phyloP scores from a whole-genome alignment of 2,329 filamentous ascomycete genomes.

The Pseudogymnoascus sp. region DNA sequence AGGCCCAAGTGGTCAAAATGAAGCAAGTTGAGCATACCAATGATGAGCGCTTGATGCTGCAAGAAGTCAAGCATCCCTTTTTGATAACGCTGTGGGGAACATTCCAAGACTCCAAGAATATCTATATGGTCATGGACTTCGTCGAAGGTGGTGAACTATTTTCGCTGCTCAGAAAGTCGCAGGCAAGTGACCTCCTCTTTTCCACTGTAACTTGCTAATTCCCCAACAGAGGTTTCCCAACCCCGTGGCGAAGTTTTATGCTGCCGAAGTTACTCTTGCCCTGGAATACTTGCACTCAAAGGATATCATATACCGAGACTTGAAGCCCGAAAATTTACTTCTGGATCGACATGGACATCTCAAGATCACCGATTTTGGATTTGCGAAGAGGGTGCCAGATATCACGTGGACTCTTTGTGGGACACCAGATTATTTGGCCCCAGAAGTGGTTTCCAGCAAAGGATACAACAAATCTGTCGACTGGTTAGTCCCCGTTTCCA shows the following conservation, averaged over 20 bases:
- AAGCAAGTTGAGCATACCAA: slow-evolving; percentile 99
- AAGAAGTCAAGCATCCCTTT: slow-evolving; percentile 95
- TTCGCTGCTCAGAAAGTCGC: slow-evolving; percentile 86
- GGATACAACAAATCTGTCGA: slow-evolving; percentile 99
- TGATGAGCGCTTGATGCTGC: slow-evolving; percentile 91
- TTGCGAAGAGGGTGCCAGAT: slow-evolving; percentile 95
- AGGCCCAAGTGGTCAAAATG: slow-evolving; percentile 98
- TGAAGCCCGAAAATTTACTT: slow-evolving; percentile 91
- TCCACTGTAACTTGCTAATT: slow-evolving; percentile 9
- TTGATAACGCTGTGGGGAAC: slow-evolving; percentile 97
- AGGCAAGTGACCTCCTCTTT: slow-evolving; percentile 36
- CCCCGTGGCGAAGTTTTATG: slow-evolving; percentile 98
- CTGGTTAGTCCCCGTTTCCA: slow-evolving; percentile 56
- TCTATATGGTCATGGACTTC: slow-evolving; percentile 99
- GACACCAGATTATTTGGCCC: slow-evolving; percentile 93
- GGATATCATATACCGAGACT: slow-evolving; percentile 94
- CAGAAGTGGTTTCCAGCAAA: slow-evolving; percentile 97
- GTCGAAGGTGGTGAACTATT: slow-evolving; percentile 97
- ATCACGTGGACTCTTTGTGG: slow-evolving; percentile 99
- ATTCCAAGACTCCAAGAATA: slow-evolving; percentile 87
- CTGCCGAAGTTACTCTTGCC: slow-evolving; percentile 90
- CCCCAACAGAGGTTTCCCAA: slow-evolving; percentile 80
- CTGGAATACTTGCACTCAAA: slow-evolving; percentile 90
- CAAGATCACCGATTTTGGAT: slow-evolving; percentile 97
- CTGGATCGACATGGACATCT: slow-evolving; percentile 88